Base-by-base conservation (phyloP, 495 filamentous ascomycete genomes). In the Lophiostoma macrostomum region DNA sequence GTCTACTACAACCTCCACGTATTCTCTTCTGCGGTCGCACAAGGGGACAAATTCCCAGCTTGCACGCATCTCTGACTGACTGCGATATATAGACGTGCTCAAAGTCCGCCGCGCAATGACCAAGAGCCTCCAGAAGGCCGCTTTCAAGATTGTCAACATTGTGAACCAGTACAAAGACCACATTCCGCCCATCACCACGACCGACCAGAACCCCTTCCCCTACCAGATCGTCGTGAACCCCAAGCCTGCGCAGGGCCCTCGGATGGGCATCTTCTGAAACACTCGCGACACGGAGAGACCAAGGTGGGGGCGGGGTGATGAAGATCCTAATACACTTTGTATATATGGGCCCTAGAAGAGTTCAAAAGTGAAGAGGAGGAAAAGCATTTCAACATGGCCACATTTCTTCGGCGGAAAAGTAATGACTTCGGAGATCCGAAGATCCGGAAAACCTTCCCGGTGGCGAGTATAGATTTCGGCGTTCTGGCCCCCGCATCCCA, bases 101-200 rank as follows among this genome's bases (percentile, higher is more conserved):
- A 95, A 94, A 69, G 87, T 93, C 50, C 84, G 90, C 62, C 83
- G 80, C 53, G 88, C 88, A 22, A 95, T 95, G 81, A 87, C 87
- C 53, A 85, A 84, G 31, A 89, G 86, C 57, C 80, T 98, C 28
- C 83, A 89, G 25, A 87, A 87, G 51, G 84, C 90, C 2, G 83
- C 88, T 36, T 77, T 95, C 73, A 95, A 95, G 66, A 90, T 96
- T 56, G 77, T 96, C 18, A 82, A 80, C 38, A 83, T 83, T 25
- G 93, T 88, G 54, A 95, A 95, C 68, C 70, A 77, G 11, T 86
- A 95, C 61, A 95, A 94, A 68, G 89, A 95, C 64, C 93, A 98
- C 71, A 96, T 98, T 63, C 93, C 93, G 24, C 94, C 93, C 39
- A 97, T 98, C 51, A 96, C 90, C 20, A 91, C 88, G 6, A 91